A percentile compares a stretch with the other conserved stretches of the same genome.
phyloP scores from a whole-genome alignment of 768 basidiomycete species.

The Collybia nuda region DNA sequence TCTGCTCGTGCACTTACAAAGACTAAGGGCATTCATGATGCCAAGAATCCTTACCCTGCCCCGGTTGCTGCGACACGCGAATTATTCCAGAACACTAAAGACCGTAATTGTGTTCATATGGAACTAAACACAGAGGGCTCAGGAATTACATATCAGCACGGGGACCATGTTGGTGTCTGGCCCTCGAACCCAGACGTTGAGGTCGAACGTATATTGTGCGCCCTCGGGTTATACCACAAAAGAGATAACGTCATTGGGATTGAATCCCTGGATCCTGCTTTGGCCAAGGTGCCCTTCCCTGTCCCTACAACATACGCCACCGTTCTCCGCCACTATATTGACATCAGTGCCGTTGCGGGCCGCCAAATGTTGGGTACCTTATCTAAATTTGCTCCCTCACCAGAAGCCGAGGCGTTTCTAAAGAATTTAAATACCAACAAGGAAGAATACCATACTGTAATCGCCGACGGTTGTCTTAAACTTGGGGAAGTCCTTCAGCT shows the following conservation, averaged over 20 bases:
- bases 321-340: conserved; percentile 95
- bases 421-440: conserved; percentile 82
- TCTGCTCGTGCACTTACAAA: conserved; percentile 92
- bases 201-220: conserved; percentile 83
- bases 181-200: conserved; percentile 92
- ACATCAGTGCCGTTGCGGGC: conserved; percentile 92
- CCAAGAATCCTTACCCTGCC: conserved; percentile 95
- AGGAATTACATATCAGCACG: conserved; percentile 98
- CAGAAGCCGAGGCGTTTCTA: conserved; percentile 72
- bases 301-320: conserved; percentile 93
- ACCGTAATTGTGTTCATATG: conserved; percentile 92
- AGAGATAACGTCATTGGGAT: conserved; percentile 85
- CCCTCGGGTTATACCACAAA: conserved; percentile 82
- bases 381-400: conserved; percentile 84
- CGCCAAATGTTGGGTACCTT: conserved; percentile 89
- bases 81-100: conserved; percentile 71
- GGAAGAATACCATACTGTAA: conserved; percentile 77
- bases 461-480: conserved; percentile 83
- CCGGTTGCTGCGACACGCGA: conserved; percentile 78
- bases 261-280: conserved; percentile 95
- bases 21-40: conserved; percentile 95
- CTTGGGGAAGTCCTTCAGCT: conserved; percentile 92
- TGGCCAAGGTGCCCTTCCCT: conserved; percentile 99
- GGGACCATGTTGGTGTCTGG: conserved; percentile 98
- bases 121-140: conserved; percentile 94